These are phyloP conservation scores for Onygenales sp. DNA, from an alignment of 2,329 filamentous ascomycete genomes.

Conservation along the genomic window DNA sequence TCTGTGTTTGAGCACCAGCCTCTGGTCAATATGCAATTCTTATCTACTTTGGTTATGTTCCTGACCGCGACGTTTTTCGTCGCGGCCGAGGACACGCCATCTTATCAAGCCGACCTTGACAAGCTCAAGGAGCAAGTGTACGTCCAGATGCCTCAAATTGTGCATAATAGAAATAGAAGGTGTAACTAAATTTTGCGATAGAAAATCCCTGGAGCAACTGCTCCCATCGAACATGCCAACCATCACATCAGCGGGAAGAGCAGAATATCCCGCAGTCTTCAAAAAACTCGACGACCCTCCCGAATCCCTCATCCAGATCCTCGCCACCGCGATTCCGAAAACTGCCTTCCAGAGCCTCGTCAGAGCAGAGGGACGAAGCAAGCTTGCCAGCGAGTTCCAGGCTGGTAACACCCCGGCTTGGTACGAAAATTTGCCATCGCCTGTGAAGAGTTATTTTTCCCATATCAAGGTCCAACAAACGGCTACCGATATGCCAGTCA, in stretches of 20 bases:
- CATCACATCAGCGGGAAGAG: background rate
- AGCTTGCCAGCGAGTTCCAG: slow-evolving; percentile 21
- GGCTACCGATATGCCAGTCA: background rate
- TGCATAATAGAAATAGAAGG: background rate
- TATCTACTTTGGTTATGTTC: background rate
- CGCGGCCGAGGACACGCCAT: background rate
- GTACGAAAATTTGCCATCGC: slow-evolving; percentile 22
- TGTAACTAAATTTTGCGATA: background rate
- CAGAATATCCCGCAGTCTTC: background rate
- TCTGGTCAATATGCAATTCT: background rate
- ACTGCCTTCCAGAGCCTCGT: slow-evolving; percentile 21
- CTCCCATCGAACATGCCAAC: background rate
- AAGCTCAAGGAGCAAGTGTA: background rate
- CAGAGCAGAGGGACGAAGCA: slow-evolving; percentile 19
- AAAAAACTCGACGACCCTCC: slow-evolving; percentile 16
- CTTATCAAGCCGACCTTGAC: background rate
- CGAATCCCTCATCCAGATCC: slow-evolving; percentile 18
- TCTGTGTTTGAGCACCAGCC: background rate
- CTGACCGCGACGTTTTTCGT: background rate
- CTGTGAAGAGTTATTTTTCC: slow-evolving; percentile 24
- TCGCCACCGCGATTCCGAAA: slow-evolving; percentile 23
- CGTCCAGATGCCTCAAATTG: background rate
- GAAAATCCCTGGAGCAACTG: background rate
- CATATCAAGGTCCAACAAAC: background rate
- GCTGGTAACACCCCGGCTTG: slow-evolving; percentile 24